Evolutionary conservation across 1,284 basidiomycete genomes (phyloP), one percentile per base, ranked within the genome.

Genomic region (Fomitopsis betulina): DNA sequence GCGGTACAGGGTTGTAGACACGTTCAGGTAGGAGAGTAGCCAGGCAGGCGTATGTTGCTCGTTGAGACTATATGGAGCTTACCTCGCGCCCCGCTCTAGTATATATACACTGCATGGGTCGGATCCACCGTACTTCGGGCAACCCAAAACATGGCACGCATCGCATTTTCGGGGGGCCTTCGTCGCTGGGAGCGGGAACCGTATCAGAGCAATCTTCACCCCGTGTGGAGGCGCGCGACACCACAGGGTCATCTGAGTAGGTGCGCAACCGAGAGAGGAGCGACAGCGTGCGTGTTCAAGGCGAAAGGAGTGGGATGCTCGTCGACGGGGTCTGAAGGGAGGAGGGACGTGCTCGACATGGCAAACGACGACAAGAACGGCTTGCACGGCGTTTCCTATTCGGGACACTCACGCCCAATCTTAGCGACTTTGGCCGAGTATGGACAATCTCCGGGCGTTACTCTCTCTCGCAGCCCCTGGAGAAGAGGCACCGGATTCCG

Each of bases 151-250:
- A 37, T 32, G 40, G 25, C 45, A 53, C 45, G 60, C 54, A 58
- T 59, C 57, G 58, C 53, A 51, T 32, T 60, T 67, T 63, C 63
- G 60, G 65, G 65, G 65, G 63, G 58, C 32, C 65, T 58, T 65
- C 65, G 65, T 62, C 62, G 63, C 43, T 59, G 58, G 54, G 53
- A 57, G 64, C 55, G 60, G 57, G 59, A 54, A 40, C 55, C 42
- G 55, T 45, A 54, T 63, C 60, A 59, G 39, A 49, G 52, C 21
- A 27, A 58, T 58, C 57, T 58, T 47, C 53, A 42, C 53, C 53
- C 57, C 57, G 47, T 32, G 43, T 27, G 53, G 57, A 54, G 57
- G 57, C 57, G 57, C 57, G 27, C 49, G 50, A 37, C 5, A 47
- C 3, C 5, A 23, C 3, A 43, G 42, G 23, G 27, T 37, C 37